Evolutionary conservation across 2,329 filamentous ascomycete genomes (phyloP).

Genomic region (Xylariaceae sp.): DNA sequence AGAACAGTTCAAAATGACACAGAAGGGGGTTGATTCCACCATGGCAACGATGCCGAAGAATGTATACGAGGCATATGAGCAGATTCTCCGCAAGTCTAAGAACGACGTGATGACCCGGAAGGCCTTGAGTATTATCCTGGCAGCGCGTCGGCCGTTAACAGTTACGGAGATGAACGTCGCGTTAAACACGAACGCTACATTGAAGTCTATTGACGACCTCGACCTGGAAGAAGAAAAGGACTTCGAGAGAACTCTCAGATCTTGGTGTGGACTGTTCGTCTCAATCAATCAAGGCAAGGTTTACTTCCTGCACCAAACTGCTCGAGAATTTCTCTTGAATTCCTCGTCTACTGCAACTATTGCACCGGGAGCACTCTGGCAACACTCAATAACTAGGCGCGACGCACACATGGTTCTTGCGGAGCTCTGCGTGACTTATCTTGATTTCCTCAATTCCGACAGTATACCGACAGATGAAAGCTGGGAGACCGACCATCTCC

Average conservation of each 20-base stretch:
- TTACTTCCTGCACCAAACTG: slow-evolving; percentile 18
- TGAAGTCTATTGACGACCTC: slow-evolving; percentile 5
- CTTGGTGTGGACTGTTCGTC: slow-evolving; percentile 14
- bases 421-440: slow-evolving; percentile 6
- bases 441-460: slow-evolving; percentile 2
- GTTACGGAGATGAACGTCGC: slow-evolving; percentile 19
- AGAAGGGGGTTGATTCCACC: neutral
- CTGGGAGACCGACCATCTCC: no score
- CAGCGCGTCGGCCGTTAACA: slow-evolving; percentile 8
- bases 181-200: neutral
- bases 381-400: slow-evolving; percentile 8
- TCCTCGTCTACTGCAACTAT: neutral
- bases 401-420: slow-evolving; percentile 8
- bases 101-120: neutral
- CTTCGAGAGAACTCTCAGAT: slow-evolving; percentile 6
- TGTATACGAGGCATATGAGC: slow-evolving; percentile 14
- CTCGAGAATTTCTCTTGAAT: slow-evolving; percentile 13
- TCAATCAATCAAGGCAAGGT: slow-evolving; percentile 7
- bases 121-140: slow-evolving; percentile 13
- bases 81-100: slow-evolving; percentile 8
- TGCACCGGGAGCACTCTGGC: neutral
- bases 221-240: slow-evolving; percentile 9
- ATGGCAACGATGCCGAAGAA: slow-evolving; percentile 5
- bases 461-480: neutral
- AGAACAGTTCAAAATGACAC: slow-evolving; percentile 3